Conservation (phyloP, 2,329 filamentous ascomycete genomes). For the Aspergillus ustus region DNA sequence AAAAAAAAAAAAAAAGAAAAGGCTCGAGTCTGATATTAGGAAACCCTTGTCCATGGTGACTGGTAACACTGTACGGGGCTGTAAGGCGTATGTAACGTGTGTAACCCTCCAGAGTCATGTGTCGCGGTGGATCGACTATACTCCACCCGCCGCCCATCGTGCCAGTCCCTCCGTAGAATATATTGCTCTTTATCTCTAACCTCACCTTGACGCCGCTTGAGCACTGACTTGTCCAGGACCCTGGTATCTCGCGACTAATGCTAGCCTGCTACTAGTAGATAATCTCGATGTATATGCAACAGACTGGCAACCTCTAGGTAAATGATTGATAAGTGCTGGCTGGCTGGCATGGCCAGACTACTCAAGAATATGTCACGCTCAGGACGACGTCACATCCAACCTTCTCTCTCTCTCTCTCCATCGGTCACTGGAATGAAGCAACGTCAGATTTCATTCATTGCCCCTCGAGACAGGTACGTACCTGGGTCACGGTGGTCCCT, state of each 20-base stretch:
- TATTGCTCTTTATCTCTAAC: neutral
- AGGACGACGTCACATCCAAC: constrained; percentile 18
- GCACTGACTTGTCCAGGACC: neutral
- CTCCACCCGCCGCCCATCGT: neutral
- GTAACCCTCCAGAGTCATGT: neutral
- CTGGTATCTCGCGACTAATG: neutral
- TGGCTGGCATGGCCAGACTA: neutral
- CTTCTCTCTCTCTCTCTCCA: neutral
- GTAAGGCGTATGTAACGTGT: neutral
- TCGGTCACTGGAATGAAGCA: constrained; percentile 12
- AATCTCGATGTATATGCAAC: neutral
- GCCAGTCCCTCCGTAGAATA: neutral
- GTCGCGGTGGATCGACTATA: neutral
- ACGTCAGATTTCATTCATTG: constrained; percentile 14
- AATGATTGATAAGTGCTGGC: constrained; percentile 1
- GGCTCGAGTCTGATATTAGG: neutral
- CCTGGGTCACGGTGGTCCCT: neutral
- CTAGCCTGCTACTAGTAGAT: neutral
- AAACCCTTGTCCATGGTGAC: neutral
- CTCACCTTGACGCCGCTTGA: neutral
- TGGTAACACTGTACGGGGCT: neutral
- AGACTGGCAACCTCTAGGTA: neutral
- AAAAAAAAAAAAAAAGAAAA: neutral
- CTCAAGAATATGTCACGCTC: neutral
- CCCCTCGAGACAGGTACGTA: neutral